A percentile compares a stretch with the other conserved stretches of the same genome.
phyloP scores from a whole-genome alignment of 768 basidiomycete genomes.

The Mrakia hoshinonis region DNA sequence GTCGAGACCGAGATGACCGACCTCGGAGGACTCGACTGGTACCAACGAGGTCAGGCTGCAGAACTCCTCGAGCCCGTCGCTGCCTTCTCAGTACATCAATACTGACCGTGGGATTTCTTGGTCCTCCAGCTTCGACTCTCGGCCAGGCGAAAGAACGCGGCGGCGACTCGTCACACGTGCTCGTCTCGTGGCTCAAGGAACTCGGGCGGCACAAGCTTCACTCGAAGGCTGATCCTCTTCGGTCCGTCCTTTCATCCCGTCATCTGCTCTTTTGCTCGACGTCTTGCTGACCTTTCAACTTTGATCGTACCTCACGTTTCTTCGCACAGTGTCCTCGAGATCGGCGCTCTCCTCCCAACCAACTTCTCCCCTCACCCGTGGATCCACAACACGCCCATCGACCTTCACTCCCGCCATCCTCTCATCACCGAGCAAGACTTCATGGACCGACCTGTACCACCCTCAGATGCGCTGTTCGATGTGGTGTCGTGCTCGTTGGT shows the following conservation, averaged over 20 bases:
- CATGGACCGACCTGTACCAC: conserved; percentile 51
- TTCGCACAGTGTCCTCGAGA: conserved; percentile 66
- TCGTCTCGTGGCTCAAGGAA: conserved; percentile 66
- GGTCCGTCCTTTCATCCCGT: conserved; percentile 5
- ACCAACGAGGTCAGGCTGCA: conserved; percentile 49
- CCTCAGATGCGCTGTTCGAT: conserved; percentile 58
- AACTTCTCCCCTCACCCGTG: conserved; percentile 66
- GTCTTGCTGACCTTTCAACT: neutral
- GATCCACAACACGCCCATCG: conserved; percentile 68
- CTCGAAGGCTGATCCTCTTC: conserved; percentile 30
- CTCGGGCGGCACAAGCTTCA: conserved; percentile 34
- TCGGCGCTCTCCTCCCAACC: conserved; percentile 75
- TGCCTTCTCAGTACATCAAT: neutral
- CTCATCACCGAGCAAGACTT: conserved; percentile 82
- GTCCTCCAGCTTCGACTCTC: conserved; percentile 57
- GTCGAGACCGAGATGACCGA: conserved; percentile 56
- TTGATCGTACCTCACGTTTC: neutral
- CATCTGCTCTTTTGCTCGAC: neutral
- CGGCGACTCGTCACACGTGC: conserved; percentile 74
- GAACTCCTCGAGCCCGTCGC: too few relatives aligned
- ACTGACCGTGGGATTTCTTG: neutral
- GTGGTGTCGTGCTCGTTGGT: conserved; percentile 78
- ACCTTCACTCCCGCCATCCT: conserved; percentile 74
- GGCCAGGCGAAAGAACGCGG: conserved; percentile 76
- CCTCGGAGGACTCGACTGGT: conserved; percentile 69